Percentiles rank a stretch among this genome's conserved stretches.
Evolutionary conservation across 495 filamentous ascomycete species (phyloP).

Genomic region (Wilcoxina mikolae): DNA sequence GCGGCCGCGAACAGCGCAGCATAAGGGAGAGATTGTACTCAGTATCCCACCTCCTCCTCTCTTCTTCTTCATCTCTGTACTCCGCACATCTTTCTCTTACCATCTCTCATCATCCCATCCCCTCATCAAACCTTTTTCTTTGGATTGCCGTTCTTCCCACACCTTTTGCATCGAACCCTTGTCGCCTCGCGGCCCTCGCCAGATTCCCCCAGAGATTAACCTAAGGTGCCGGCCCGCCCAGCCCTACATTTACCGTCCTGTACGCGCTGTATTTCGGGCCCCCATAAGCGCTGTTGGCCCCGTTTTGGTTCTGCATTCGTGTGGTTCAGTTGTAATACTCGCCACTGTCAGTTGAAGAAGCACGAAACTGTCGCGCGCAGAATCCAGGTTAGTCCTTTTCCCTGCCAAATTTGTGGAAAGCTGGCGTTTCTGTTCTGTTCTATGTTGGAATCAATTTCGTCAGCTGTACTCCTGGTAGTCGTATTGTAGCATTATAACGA

Average conservation of each 20-base stretch:
- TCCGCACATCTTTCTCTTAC: neutral
- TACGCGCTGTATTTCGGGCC: neutral
- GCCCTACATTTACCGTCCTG: conserved; percentile 1
- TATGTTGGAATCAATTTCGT: neutral
- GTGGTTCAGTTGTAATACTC: neutral
- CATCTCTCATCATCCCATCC: too few relatives aligned
- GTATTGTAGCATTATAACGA: neutral
- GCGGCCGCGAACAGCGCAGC: too few relatives aligned
- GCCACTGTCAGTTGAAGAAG: neutral
- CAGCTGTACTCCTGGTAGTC: neutral
- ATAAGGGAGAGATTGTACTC: too few relatives aligned
- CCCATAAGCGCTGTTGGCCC: neutral
- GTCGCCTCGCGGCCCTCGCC: neutral
- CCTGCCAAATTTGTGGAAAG: neutral
- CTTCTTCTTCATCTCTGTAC: neutral
- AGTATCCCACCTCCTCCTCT: neutral
- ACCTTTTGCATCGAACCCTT: neutral
- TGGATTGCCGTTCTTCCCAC: neutral
- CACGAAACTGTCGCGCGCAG: neutral
- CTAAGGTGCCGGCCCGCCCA: neutral
- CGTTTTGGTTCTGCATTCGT: neutral
- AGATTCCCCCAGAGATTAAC: neutral
- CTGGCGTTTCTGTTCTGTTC: neutral
- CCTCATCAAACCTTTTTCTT: neutral
- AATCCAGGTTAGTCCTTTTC: neutral